phyloP scores from a whole-genome alignment of 208 protist genomes.

The Herpetomonas samuelpessoai region DNA sequence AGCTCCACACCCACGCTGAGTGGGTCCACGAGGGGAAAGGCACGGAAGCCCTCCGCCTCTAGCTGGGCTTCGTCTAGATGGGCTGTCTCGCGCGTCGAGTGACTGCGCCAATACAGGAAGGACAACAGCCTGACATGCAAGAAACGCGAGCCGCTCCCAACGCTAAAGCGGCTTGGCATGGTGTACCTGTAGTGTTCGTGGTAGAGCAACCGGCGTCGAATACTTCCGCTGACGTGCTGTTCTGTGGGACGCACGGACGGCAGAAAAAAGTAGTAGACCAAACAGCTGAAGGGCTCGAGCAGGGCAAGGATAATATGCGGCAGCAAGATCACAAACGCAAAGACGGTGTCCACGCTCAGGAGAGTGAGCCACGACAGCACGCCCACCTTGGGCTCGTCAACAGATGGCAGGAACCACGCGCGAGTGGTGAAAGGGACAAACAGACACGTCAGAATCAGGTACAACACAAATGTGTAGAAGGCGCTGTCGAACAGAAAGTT shows the following conservation, averaged over 20 bases:
- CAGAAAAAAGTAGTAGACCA: conserved; percentile 63
- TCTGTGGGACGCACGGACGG: conserved; percentile 25
- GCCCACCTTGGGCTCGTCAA: conserved; percentile 65
- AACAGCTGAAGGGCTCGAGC: conserved; percentile 61
- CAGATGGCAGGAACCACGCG: conserved; percentile 71
- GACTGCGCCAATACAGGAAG: conserved; percentile 54
- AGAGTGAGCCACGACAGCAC: conserved; percentile 61
- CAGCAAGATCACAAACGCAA: conserved; percentile 39
- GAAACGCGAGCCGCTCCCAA: conserved; percentile 55
- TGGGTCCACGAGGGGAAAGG: conserved; percentile 54
- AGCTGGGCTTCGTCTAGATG: conserved; percentile 44
- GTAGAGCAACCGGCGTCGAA: conserved; percentile 47
- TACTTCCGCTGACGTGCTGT: conserved; percentile 35
- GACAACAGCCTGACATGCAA: conserved; percentile 49
- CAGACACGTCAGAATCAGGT: conserved; percentile 49
- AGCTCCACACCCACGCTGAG: conserved; percentile 16
- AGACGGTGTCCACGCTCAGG: conserved; percentile 41
- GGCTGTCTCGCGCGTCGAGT: conserved; percentile 45
- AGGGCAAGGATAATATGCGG: conserved; percentile 58
- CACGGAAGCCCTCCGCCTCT: conserved; percentile 69
- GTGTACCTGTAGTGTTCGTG: conserved; percentile 39
- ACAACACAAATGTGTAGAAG: conserved; percentile 49
- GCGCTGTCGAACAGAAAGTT: conserved; percentile 58
- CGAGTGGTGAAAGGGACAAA: conserved; percentile 74
- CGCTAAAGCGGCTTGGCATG: conserved; percentile 37